Base-by-base conservation (phyloP, 2,329 filamentous ascomycete genomes). In the Aspergillus viridinutans region DNA sequence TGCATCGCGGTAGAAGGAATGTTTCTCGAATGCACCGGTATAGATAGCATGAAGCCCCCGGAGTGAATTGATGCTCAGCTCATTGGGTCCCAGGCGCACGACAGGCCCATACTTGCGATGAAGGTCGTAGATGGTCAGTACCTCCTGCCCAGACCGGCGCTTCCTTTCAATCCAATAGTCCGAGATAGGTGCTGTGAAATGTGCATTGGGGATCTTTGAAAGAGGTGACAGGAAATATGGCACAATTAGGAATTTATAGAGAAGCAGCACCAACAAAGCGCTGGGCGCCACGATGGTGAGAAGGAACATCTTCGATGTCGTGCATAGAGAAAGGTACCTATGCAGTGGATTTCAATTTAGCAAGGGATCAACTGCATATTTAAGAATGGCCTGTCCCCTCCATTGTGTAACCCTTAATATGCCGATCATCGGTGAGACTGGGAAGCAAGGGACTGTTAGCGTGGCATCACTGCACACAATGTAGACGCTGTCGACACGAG, bases 21-120 rank as follows among this genome's bases (percentile, higher is more conserved):
- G 80, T 70, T 90, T 90, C 59, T 88, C 85, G 58, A 86, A 90
- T 0, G 85, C 87, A 12, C 86, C 86, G 9, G 80, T 80, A 70
- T 90, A 91, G 25, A 91, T 78, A 1, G 81, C 80, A 49, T 81
- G 65, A 25, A 76, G 74, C 0, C 83, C 81, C 40, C 83, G 80
- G 3, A 87, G 74, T 56, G 81, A 83, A 66, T 87, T 85, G 40
- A 90, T 77, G 57, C 85, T 88, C 57, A 91, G 68, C 63, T 90
- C 86, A 43, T 76, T 76, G 0, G 87, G 87, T 0, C 80, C 85
- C 1, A 89, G 72, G 17, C 85, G 80, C 6, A 89, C 74, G 17
- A 89, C 74, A 0, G 84, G 79, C 0, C 85, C 85, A 1, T 82
- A 70, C 3, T 74, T 73, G 23, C 74, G 69, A 64, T 88, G 83